Evolutionary conservation across 2,329 filamentous ascomycete genomes (phyloP), one percentile per base, ranked within the genome.

Genomic region (Alternaria brassicae): DNA sequence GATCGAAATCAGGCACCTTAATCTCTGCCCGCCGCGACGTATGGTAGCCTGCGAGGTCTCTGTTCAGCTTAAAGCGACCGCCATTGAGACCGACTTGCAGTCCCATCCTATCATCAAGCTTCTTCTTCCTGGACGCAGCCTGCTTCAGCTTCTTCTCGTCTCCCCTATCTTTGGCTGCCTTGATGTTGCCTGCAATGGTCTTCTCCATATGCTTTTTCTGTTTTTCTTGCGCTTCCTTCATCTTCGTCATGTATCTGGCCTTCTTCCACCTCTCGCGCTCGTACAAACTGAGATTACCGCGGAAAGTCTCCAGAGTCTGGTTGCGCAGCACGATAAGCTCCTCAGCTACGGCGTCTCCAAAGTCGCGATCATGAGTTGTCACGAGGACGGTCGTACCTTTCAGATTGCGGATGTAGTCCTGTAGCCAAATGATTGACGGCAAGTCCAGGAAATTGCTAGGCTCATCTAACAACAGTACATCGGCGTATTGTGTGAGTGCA

Each of bases 381-480:
- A 95, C 81, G 15, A 96, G 81, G 1, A 95, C 82, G 0, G 91
- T 95, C 0, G 83, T 85, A 0, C 75, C 76, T 19, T 87, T 84
- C 4, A 83, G 79, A 36, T 84, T 81, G 52, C 80, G 80, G 9
- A 96, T 85, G 71, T 93, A 89, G 12, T 85, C 84, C 72, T 96
- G 89, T 1, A 97, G 82, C 91, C 92, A 96, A 56, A 96, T 86
- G 57, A 96, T 93, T 1, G 91, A 91, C 0, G 93, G 83, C 0
- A 96, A 81, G 70, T 96, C 92, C 1, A 96, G 84, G 72, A 92
- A 96, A 72, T 96, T 96, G 32, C 92, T 96, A 0, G 92, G 92
- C 73, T 96, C 92, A 74, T 96, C 92, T 2, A 96, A 85, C 50
- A 96, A 88, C 58, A 96, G 82, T 2, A 96, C 86, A 65, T 96